Conservation (phyloP, 306 rosid species). For the Lathyrus oleraceus region DNA sequence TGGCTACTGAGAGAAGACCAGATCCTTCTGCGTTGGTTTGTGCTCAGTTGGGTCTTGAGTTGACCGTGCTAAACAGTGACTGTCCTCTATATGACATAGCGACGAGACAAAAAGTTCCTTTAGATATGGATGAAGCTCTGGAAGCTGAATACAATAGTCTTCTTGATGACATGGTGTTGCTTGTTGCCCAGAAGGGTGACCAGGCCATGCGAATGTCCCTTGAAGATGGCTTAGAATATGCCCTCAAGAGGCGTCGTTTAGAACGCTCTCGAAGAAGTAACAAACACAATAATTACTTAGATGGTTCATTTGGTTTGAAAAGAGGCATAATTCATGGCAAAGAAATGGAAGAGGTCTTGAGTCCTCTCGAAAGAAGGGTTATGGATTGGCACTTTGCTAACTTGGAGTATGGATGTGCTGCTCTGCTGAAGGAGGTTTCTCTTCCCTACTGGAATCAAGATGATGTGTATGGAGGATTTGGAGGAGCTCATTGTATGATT, state of each 20-base stretch:
- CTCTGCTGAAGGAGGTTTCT: slow-evolving; percentile 84
- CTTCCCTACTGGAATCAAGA: slow-evolving; percentile 99
- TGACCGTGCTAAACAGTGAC: slow-evolving; percentile 90
- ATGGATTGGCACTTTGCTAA: slow-evolving; percentile 99
- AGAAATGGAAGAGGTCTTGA: slow-evolving; percentile 58
- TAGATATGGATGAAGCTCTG: slow-evolving; percentile 85
- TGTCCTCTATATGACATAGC: slow-evolving; percentile 91
- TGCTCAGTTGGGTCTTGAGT: slow-evolving; percentile 91
- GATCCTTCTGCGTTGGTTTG: slow-evolving; percentile 96
- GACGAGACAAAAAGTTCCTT: slow-evolving; percentile 80
- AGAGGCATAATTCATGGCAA: slow-evolving; percentile 15
- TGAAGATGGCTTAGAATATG: slow-evolving; percentile 96
- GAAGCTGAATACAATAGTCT: slow-evolving; percentile 96
- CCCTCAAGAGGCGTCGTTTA: slow-evolving; percentile 71
- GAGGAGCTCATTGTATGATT: slow-evolving; percentile 99
- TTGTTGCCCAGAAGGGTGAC: slow-evolving; percentile 84
- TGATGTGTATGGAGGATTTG: slow-evolving; percentile 97
- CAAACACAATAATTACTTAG: slow-evolving; percentile 41
- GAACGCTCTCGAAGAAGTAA: slow-evolving; percentile 49
- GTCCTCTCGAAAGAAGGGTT: slow-evolving; percentile 92
- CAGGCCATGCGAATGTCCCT: slow-evolving; percentile 86
- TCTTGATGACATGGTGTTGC: slow-evolving; percentile 87
- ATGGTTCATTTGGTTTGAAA: slow-evolving; percentile 40
- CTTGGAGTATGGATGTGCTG: slow-evolving; percentile 98
- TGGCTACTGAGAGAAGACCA: slow-evolving; percentile 92